phyloP scores from a whole-genome alignment of 768 basidiomycete species.

The Rhodotorula taiwanensis region DNA sequence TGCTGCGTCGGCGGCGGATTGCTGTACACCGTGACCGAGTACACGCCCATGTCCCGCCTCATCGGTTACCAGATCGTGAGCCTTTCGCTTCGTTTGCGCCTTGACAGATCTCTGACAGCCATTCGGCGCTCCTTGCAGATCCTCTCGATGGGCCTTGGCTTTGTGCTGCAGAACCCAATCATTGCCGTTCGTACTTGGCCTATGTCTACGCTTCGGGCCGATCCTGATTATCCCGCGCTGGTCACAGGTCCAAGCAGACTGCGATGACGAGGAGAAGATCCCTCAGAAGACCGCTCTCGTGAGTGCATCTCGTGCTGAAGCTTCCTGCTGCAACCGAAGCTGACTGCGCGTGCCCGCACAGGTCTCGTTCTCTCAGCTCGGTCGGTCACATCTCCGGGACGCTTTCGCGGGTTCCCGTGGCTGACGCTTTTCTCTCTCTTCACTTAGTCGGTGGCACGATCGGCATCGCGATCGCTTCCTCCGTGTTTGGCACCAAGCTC shows the following conservation, averaged over 20 bases:
- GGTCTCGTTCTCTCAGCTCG: conserved; percentile 42
- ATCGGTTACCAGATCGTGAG: conserved; percentile 45
- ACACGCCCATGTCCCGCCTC: conserved; percentile 38
- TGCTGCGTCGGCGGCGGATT: conserved; percentile 44
- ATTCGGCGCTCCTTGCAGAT: conserved; percentile 23
- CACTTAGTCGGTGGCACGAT: conserved; percentile 35
- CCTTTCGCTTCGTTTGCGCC: not conserved
- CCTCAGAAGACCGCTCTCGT: conserved; percentile 45
- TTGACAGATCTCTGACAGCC: not conserved
- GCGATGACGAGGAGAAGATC: conserved; percentile 42
- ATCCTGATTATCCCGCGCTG: too few relatives aligned
- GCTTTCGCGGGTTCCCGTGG: too few relatives aligned
- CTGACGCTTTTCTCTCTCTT: not conserved
- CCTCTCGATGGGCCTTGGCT: conserved; percentile 47
- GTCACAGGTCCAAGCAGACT: conserved; percentile 49
- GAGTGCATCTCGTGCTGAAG: too few relatives aligned
- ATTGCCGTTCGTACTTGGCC: too few relatives aligned
- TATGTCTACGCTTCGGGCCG: too few relatives aligned
- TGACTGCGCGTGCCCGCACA: too few relatives aligned
- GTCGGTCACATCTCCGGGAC: too few relatives aligned
- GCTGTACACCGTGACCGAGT: conserved; percentile 44
- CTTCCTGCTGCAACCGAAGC: too few relatives aligned
- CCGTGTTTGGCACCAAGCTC: conserved; percentile 28
- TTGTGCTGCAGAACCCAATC: conserved; percentile 45
- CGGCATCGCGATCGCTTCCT: conserved; percentile 35